Evolutionary conservation across 129 eudicot species (phyloP).

Genomic region (Centella asiatica): DNA sequence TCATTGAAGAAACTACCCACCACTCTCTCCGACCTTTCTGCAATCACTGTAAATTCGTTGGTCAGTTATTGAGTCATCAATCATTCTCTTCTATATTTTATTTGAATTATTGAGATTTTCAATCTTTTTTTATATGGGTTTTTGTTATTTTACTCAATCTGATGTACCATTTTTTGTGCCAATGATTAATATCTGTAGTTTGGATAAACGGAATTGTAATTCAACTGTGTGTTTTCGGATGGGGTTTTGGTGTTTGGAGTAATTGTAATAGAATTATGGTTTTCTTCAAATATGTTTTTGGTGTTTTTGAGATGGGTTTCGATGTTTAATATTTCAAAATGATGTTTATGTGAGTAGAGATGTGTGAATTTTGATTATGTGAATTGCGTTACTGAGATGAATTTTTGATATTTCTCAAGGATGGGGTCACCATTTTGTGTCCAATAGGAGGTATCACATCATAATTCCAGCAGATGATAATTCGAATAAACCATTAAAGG

Average conservation of each 20-base stretch:
- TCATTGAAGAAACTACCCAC: constrained; percentile 39
- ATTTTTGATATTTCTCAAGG: constrained; percentile 32
- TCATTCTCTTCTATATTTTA: not conserved
- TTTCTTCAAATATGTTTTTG: not conserved
- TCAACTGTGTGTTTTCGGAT: not conserved
- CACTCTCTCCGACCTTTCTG: constrained; percentile 36
- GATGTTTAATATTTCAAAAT: not conserved
- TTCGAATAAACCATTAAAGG: constrained; percentile 30
- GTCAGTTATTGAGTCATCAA: constrained; percentile 15
- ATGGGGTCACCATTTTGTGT: constrained; percentile 78
- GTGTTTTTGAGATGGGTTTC: not conserved
- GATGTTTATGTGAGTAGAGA: not conserved
- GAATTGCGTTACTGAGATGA: not conserved
- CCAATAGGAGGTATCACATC: constrained; percentile 55
- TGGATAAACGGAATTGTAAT: too few species aligned
- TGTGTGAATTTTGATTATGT: not conserved
- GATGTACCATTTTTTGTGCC: too few species aligned
- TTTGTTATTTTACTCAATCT: not conserved
- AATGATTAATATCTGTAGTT: too few species aligned
- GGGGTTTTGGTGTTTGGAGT: not conserved
- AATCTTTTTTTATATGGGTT: not conserved
- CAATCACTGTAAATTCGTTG: constrained; percentile 52
- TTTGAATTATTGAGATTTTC: not conserved
- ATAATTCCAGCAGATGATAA: constrained; percentile 35
- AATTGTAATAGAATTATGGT: not conserved